These are phyloP conservation scores for Triangularia setosa DNA, from an alignment of 2,329 filamentous ascomycete species.

Conservation along the genomic window DNA sequence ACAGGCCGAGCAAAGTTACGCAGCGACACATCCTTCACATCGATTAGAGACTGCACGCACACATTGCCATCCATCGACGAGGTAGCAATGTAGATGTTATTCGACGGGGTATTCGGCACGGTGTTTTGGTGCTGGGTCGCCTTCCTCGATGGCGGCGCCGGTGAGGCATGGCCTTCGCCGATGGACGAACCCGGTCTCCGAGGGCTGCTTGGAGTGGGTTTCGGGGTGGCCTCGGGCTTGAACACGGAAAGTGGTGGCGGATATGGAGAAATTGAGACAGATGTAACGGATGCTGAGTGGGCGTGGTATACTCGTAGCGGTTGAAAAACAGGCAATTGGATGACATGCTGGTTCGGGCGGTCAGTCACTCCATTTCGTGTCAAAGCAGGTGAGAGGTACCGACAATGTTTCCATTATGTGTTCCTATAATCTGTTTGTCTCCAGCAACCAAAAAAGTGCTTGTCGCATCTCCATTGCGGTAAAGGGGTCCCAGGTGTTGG, in stretches of 20 bases:
- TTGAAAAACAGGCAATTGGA: constrained; percentile 78
- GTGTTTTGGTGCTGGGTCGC: constrained; percentile 46
- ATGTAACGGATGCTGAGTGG: constrained; percentile 86
- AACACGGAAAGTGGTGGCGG: constrained; percentile 52
- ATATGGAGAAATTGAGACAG: constrained; percentile 84
- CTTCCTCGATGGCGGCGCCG: constrained; percentile 49
- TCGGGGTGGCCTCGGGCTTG: constrained; percentile 40
- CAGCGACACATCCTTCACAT: constrained; percentile 83
- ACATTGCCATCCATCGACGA: constrained; percentile 96
- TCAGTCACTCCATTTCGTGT: constrained; percentile 21
- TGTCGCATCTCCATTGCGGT: constrained; percentile 92
- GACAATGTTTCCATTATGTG: constrained; percentile 95
- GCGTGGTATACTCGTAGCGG: constrained; percentile 83
- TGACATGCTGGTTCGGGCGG: constrained; percentile 61
- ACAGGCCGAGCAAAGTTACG: constrained; percentile 92
- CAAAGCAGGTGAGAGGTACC: constrained; percentile 23
- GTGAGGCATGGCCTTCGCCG: constrained; percentile 42
- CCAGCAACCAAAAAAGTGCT: constrained; percentile 86
- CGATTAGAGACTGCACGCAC: constrained; percentile 81
- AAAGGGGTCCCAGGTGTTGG: constrained; percentile 71
- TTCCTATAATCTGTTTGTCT: constrained; percentile 90
- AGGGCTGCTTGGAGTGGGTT: constrained; percentile 31
- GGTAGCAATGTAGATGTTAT: constrained; percentile 88
- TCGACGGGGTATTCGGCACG: constrained; percentile 73
- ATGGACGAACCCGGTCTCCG: constrained; percentile 36